A percentile compares a stretch with the other conserved stretches of the same genome.
These are phyloP conservation scores for Diaporthe ilicicola DNA, from an alignment of 2,329 filamentous ascomycete genomes.

Conservation along the genomic window DNA sequence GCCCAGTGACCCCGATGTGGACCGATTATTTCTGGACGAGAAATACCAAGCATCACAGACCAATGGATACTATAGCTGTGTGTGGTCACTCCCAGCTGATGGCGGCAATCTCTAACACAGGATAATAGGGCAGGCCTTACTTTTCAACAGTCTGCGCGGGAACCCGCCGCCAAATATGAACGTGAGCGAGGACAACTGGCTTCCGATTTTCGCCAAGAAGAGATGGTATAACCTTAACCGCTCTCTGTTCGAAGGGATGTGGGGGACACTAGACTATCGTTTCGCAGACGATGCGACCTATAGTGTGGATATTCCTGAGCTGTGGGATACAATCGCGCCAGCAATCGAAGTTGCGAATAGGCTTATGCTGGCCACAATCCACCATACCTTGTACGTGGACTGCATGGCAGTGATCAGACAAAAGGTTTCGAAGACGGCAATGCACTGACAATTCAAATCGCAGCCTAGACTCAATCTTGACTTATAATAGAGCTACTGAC, in stretches of 20 bases:
- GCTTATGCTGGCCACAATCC: neutral
- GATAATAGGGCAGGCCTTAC: neutral
- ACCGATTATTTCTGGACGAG: neutral
- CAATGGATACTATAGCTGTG: neutral
- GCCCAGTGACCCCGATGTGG: neutral
- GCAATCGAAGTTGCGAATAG: constrained; percentile 1
- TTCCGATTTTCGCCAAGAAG: neutral
- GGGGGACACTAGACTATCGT: neutral
- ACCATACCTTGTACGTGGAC: constrained; percentile 11
- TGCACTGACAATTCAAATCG: neutral
- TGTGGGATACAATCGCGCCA: neutral
- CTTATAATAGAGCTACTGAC: neutral
- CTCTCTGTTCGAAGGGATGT: neutral
- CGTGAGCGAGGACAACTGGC: neutral
- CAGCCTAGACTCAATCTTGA: constrained; percentile 4
- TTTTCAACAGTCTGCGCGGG: neutral
- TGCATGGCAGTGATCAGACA: neutral
- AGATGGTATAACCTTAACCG: constrained; percentile 7
- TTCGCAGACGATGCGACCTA: constrained; percentile 1
- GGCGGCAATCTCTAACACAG: neutral
- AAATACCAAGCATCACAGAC: neutral
- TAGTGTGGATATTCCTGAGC: constrained; percentile 13
- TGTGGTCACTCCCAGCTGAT: neutral
- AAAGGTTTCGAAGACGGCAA: no score
- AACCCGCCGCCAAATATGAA: neutral